Percentiles rank a stretch among this genome's conserved stretches.
phyloP scores from a whole-genome alignment of 2,329 filamentous ascomycete species.

The Aspergillus calidoustus region DNA sequence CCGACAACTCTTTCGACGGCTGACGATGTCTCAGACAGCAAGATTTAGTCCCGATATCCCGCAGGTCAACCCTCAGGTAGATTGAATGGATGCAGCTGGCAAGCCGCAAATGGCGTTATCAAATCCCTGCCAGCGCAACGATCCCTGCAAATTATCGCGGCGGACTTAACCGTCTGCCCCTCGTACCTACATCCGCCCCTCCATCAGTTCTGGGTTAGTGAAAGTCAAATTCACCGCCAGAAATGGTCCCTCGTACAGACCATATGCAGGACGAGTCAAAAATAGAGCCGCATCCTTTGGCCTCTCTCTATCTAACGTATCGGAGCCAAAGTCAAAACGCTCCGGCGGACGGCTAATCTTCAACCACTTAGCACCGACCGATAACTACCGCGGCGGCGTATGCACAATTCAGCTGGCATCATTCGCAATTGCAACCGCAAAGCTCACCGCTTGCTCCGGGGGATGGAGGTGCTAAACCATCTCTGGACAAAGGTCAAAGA shows the following conservation, averaged over 20 bases:
- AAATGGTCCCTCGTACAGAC: neutral
- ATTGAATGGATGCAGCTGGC: slow-evolving; percentile 15
- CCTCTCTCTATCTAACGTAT: neutral
- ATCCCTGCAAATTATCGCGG: slow-evolving; percentile 5
- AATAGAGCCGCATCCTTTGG: slow-evolving; percentile 10
- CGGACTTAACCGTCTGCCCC: neutral
- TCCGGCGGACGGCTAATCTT: neutral
- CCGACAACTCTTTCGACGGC: neutral
- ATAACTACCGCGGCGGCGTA: neutral
- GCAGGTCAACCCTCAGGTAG: slow-evolving; percentile 11
- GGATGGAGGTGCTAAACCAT: neutral
- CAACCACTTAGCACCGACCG: neutral
- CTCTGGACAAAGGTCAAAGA: neutral
- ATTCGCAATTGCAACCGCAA: neutral
- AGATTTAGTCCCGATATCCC: slow-evolving; percentile 1
- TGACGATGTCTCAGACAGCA: slow-evolving; percentile 12
- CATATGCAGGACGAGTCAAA: neutral
- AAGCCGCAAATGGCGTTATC: slow-evolving; percentile 15
- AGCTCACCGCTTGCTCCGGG: too few species aligned
- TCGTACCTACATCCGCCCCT: slow-evolving; percentile 13
- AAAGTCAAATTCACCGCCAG: slow-evolving; percentile 2
- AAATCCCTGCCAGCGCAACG: slow-evolving; percentile 1
- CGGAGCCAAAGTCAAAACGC: neutral
- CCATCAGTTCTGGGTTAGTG: neutral
- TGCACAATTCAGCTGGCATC: neutral